Base-by-base conservation (phyloP, 2,329 filamentous ascomycete species). In the Alternaria longipes region DNA sequence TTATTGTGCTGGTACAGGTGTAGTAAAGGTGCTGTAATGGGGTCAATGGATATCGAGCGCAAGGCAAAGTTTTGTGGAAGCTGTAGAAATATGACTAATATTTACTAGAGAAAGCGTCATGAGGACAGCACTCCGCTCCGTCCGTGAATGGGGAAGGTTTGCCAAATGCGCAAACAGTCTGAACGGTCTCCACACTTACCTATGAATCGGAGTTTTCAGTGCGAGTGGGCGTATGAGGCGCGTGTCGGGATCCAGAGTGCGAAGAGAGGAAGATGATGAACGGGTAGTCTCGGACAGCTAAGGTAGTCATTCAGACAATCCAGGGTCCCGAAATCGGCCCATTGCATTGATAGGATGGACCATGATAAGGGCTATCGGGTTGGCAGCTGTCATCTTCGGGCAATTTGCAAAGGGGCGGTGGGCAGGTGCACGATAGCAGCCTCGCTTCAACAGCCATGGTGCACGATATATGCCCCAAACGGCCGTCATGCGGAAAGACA, bases 251-350 rank as follows among this genome's bases (percentile, higher is more conserved):
- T 56, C 16, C 40, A 50, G 38, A 54, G 54, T 55, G 60, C 52
- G 50, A 51, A n/a, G 32, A 26, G 50, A 50, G 34, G 54, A 34
- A 40, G 45, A 56, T 28, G 49, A 46, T 50, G 44, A 30, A 66
- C 66, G 67, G 72, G 62, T 51, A 64, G 65, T 51, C 40, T 56
- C 63, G 62, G 62, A 26, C 51, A 52, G 41, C 28, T 14, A 28
- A 34, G 38, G 12, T 38, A 34, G 41, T 61, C 59, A 61, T 57
- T 46, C 56, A 53, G 50, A 52, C 40, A 55, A 34, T 46, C 58
- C 30, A 62, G 61, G 56, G 59, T 66, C 64, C 73, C 72, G 74
- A 74, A 68, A 64, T 78, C 75, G 75, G 75, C 71, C 66, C 49
- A 53, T 59, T 41, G 60, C 60, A 63, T 60, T 65, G 73, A 73